A percentile compares a stretch with the other conserved stretches of the same genome.
Evolutionary conservation across 148 eudicot species (phyloP).

Genomic region (Pouteria glomerata): DNA sequence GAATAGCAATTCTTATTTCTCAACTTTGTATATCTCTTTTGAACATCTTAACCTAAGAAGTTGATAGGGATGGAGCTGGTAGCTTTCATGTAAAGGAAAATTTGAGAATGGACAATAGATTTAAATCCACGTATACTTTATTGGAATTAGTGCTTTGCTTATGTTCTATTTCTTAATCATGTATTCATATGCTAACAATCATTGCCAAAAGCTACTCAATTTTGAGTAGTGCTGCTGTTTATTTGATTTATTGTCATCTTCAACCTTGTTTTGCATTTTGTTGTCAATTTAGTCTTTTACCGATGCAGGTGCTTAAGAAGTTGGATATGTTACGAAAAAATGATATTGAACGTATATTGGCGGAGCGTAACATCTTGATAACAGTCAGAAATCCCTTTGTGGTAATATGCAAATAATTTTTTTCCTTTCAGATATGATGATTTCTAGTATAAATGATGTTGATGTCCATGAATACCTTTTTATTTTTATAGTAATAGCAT

Average conservation of each 20-base stretch:
- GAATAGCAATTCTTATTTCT: not conserved
- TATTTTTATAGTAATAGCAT: not conserved
- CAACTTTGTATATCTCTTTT: not conserved
- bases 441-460: not conserved
- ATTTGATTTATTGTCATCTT: not conserved
- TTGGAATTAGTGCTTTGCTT: not conserved
- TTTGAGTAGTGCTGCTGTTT: not conserved
- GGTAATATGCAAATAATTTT: slow-evolving; percentile 26
- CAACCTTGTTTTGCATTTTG: not conserved
- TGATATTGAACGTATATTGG: slow-evolving; percentile 64
- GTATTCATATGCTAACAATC: not conserved
- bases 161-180: not conserved
- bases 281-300: slow-evolving; percentile 1
- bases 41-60: not conserved
- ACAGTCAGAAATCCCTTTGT: slow-evolving; percentile 66
- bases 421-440: not conserved
- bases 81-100: not conserved
- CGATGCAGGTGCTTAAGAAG: slow-evolving; percentile 54
- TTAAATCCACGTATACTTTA: not conserved
- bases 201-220: not conserved
- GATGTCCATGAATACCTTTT: not conserved
- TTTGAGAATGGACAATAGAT: not conserved
- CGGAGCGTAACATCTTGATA: slow-evolving; percentile 66
- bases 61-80: not conserved
- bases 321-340: slow-evolving; percentile 59